A percentile compares a stretch with the other conserved stretches of the same genome.
phyloP scores from a whole-genome alignment of 2,329 filamentous ascomycete genomes.

The Sclerotinia sclerotiorum region DNA sequence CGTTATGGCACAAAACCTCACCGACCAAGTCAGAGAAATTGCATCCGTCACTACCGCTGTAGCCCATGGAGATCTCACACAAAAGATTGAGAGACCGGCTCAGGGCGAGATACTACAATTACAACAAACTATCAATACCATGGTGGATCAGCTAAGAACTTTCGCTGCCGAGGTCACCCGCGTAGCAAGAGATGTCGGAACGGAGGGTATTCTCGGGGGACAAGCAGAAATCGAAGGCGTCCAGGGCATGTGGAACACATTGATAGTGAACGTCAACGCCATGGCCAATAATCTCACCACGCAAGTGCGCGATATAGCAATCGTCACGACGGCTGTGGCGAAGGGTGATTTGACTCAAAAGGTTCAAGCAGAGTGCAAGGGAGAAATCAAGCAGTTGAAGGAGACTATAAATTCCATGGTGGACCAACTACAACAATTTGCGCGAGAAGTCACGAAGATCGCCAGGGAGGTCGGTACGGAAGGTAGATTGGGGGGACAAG shows the following conservation, averaged over 20 bases:
- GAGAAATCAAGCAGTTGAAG: conserved; percentile 91
- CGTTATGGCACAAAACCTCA: conserved; percentile 80
- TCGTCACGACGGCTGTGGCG: conserved; percentile 69
- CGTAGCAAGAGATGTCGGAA: conserved; percentile 80
- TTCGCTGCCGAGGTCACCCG: conserved; percentile 83
- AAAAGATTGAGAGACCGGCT: conserved; percentile 80
- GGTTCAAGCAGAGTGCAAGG: conserved; percentile 88
- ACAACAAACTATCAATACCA: conserved; percentile 85
- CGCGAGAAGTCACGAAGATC: conserved; percentile 93
- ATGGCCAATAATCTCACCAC: conserved; percentile 87
- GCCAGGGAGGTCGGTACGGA: conserved; percentile 96
- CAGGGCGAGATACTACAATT: conserved; percentile 80
- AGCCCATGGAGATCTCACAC: conserved; percentile 77
- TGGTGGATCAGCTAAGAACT: conserved; percentile 81
- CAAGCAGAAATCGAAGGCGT: conserved; percentile 82
- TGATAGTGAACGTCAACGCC: conserved; percentile 82
- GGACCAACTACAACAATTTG: conserved; percentile 94
- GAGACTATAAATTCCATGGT: conserved; percentile 99
- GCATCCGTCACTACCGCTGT: conserved; percentile 82
- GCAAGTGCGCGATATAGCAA: conserved; percentile 92
- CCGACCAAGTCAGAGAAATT: conserved; percentile 82
- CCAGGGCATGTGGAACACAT: conserved; percentile 84
- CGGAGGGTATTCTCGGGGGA: conserved; percentile 77
- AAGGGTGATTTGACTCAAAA: conserved; percentile 94
- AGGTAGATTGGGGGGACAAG: conserved; percentile 89